Conservation (phyloP, 139 green algal genomes). For the Closterium sp. region DNA sequence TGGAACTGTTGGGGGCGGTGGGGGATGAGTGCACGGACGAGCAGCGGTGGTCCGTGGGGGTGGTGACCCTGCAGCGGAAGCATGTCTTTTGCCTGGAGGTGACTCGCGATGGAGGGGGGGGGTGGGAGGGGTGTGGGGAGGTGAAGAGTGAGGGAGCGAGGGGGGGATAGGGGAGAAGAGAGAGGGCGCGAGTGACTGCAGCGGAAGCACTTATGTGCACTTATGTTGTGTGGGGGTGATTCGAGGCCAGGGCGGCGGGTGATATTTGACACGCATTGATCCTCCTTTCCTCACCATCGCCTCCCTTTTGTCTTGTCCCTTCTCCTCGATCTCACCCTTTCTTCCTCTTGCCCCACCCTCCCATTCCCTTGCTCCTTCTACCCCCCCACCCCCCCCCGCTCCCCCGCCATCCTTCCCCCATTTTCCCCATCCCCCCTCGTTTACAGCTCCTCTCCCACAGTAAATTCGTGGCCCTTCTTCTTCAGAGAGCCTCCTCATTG, state of each 20-base stretch:
- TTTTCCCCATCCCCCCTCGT: too few species aligned
- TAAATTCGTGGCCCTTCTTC: background rate
- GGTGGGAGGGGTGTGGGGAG: background rate
- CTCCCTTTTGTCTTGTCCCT: too few species aligned
- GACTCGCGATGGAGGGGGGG: background rate
- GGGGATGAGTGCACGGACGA: background rate
- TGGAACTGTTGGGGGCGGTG: background rate
- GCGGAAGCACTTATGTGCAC: too few species aligned
- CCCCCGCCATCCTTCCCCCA: background rate
- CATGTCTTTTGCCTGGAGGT: background rate
- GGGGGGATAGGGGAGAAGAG: background rate
- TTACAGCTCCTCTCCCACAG: background rate
- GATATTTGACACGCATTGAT: too few species aligned
- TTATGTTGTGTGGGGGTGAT: background rate
- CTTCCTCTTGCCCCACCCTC: too few species aligned
- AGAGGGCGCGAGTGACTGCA: too few species aligned
- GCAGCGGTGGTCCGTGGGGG: background rate
- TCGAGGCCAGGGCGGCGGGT: too few species aligned
- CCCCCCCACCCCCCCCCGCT: background rate
- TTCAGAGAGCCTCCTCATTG: background rate
- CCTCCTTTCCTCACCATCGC: too few species aligned
- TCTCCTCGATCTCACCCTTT: too few species aligned
- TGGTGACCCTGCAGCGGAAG: background rate
- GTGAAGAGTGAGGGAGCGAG: background rate
- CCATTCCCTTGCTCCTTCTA: too few species aligned